phyloP scores from a whole-genome alignment of 352 stramenopile genomes.

The Pythium coloratum region DNA sequence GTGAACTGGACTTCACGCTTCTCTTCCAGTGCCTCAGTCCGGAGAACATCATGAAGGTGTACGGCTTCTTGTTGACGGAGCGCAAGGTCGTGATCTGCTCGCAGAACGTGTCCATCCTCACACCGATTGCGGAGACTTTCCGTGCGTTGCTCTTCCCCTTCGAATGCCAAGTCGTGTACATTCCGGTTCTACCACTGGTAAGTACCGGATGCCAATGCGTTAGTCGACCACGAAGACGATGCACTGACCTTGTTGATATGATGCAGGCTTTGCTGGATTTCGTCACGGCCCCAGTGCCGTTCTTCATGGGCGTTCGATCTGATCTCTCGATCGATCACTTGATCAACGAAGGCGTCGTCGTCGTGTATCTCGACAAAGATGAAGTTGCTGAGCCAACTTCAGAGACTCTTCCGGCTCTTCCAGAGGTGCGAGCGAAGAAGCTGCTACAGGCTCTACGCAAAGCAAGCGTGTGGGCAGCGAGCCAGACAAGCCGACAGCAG shows the following conservation, averaged over 20 bases:
- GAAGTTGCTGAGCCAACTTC: slow-evolving; percentile 46
- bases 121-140: slow-evolving; percentile 62
- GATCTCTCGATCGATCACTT: slow-evolving; percentile 41
- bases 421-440: slow-evolving; percentile 63
- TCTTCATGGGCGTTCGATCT: slow-evolving; percentile 73
- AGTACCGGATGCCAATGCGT: neutral
- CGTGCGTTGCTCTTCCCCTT: slow-evolving; percentile 63
- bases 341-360: slow-evolving; percentile 53
- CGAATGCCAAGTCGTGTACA: slow-evolving; percentile 75
- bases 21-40: slow-evolving; percentile 67
- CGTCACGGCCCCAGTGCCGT: slow-evolving; percentile 68
- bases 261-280: slow-evolving; percentile 66
- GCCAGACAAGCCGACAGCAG: slow-evolving; percentile 29
- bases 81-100: slow-evolving; percentile 70
- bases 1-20: slow-evolving; percentile 69
- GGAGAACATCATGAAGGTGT: slow-evolving; percentile 74
- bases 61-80: slow-evolving; percentile 60
- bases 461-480: slow-evolving; percentile 40
- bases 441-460: slow-evolving; percentile 55
- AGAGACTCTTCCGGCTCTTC: slow-evolving; percentile 47
- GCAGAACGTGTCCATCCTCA: slow-evolving; percentile 57
- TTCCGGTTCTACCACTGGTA: slow-evolving; percentile 68
- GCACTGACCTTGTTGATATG: neutral
- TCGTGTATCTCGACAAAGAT: slow-evolving; percentile 73
- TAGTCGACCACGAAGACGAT: neutral